phyloP scores from a whole-genome alignment of 2,329 filamentous ascomycete genomes.

The Aspergillus thermomutatus region DNA sequence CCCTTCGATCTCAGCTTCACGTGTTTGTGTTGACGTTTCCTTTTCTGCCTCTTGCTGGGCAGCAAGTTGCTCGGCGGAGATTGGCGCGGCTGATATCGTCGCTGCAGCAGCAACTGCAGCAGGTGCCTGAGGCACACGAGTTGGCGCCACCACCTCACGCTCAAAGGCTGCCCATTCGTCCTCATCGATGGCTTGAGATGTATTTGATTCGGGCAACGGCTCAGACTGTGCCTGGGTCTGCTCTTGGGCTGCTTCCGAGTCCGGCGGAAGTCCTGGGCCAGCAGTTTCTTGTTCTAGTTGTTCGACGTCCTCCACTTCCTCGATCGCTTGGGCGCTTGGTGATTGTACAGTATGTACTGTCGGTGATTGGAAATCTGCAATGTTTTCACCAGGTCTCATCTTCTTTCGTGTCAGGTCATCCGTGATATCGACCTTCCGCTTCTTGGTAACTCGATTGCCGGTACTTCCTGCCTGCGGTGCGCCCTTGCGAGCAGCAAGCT shows the following conservation, averaged over 20 bases:
- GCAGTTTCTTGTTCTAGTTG: conserved; percentile 23
- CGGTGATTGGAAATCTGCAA: conserved; percentile 31
- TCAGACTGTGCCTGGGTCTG: conserved; percentile 3
- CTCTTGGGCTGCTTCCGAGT: conserved; percentile 12
- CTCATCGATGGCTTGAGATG: conserved; percentile 56
- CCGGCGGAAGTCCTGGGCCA: conserved; percentile 19
- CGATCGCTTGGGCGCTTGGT: conserved; percentile 20
- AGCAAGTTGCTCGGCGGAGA: conserved; percentile 62
- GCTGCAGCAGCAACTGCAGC: conserved; percentile 43
- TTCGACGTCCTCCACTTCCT: conserved; percentile 27
- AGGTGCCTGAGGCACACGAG: conserved; percentile 29
- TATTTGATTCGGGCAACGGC: conserved; percentile 6
- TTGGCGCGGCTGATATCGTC: conserved; percentile 66
- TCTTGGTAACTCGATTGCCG: conserved; percentile 44
- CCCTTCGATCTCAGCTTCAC: conserved; percentile 58
- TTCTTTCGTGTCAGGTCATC: conserved; percentile 44
- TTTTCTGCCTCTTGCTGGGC: conserved; percentile 50
- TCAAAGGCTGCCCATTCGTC: conserved; percentile 86
- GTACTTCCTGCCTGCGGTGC: conserved; percentile 51
- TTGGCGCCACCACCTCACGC: conserved; percentile 65
- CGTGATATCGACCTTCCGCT: conserved; percentile 51
- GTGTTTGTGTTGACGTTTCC: conserved; percentile 38
- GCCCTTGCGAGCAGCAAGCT: conserved; percentile 70
- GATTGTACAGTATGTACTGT: conserved; percentile 25
- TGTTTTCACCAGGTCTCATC: conserved; percentile 34